Evolutionary conservation across 2,329 filamentous ascomycete species (phyloP), one percentile per base, ranked within the genome.

Genomic region (Piedraia hortae): DNA sequence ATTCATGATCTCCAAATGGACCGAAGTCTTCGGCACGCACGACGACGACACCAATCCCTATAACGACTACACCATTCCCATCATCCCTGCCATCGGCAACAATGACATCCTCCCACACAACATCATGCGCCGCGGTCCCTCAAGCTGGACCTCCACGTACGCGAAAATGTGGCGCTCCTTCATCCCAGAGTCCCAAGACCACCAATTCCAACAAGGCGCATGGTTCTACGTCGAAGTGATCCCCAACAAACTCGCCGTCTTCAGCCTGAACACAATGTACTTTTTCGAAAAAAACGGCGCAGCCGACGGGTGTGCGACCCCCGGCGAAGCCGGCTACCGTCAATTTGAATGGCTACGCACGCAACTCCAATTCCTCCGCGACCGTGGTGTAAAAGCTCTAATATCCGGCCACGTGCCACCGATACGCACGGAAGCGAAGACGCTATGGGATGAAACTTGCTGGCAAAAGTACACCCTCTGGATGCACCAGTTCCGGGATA

Each of bases 91-190:
- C 0, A 68, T 91, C 34, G 85, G 85, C 28, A 97, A 97, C 50
- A 97, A 97, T 46, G 85, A 97, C 39, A 80, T 97, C 26, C 62
- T 91, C 28, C 85, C 85, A 1, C 85, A 97, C 49, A 97, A 97
- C 38, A 88, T 93, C 39, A 66, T 97, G 42, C 53, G 64, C 18
- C 56, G 62, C 1, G 85, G 82, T 0, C 85, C 85, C 9, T 91
- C 91, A 37, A 59, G 60, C 30, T 90, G 82, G 68, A 72, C 89
- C 1, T 60, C 60, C 26, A 56, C 57, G 20, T 91, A 85, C 35
- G 52, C 63, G 12, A 56, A 70, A 11, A 62, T 93, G 11, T 97
- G 85, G 85, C 49, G 51, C 21, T 56, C 58, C 16, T 89, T 93
- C 41, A 88, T 97, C 28, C 85, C 85, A 1, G 77, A 91, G 48